Base-by-base conservation (phyloP, 805 yeast species). In the Kuraishia capsulata region DNA sequence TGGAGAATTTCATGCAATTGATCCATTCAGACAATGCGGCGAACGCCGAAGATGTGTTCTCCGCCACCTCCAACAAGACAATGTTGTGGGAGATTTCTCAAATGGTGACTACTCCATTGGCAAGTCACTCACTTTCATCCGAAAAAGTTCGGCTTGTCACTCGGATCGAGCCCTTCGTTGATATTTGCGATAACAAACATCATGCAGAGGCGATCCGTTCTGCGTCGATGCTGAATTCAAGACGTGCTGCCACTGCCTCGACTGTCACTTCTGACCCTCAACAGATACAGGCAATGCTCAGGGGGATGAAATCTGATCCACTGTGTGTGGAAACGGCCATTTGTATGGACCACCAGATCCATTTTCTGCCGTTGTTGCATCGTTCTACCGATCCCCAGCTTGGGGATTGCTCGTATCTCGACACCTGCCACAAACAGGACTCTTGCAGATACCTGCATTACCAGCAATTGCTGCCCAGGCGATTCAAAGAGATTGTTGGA, bases 371-470 rank as follows among this genome's bases (percentile, higher is more conserved):
- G 10, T 60, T 73, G 23, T 57, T 73, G 23, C 74, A 72, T 42
- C 40, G 55, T 13, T 78, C 74, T 40, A 87, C 96, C 0, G 97
- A 90, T 49, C 39, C 61, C 2, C 60, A 68, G 14, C 55, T 86
- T 5, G 97, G 96, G 1, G 97, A 89, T 57, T 89, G 97, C 54
- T 88, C 96, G 8, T 89, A 89, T 53, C 67, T 89, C 42, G 97
- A 89, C 53, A 88, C 97, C 1, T 89, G 97, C 53, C 96, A 85
- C 61, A 87, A 87, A 57, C 54, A 76, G 74, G 42, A 65, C 20
- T 9, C 76, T 8, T 89, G 97, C 57, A 66, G 92, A 19, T 89
- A 83, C 53, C 67, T 86, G 28, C 97, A 89, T 58, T 89, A 89
- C 53, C 61, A 69, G 34, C 71, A 74, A 21, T 52, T 74, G 39